Evolutionary conservation across 1,139 yeast species (phyloP), one percentile per base, ranked within the genome.

Genomic region (Zhuliangozyma blackwelliae): DNA sequence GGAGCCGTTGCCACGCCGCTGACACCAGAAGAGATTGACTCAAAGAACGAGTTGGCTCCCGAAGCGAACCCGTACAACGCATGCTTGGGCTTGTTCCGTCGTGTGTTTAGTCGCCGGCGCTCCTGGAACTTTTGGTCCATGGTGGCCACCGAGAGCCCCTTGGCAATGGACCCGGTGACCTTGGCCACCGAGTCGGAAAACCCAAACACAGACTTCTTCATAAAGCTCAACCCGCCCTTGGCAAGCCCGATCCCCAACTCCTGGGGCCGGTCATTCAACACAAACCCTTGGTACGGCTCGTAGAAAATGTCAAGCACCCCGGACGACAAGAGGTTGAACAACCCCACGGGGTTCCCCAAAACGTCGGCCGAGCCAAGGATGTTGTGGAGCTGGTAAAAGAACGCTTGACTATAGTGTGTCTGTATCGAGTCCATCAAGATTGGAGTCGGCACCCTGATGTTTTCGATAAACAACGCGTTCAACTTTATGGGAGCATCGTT

Each of bases 271-370:
- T 94, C 98, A 47, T 86, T 90, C 74, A 92, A 77, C 37, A 92
- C 78, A 50, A 88, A 87, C 0, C 99, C 99, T 54, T 89, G 94
- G 52, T 92, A 94, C 1, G 99, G 99, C 54, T 92, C 98, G 55
- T 94, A 94, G 57, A 94, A 94, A 29, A 92, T 84, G 59, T 94
- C 99, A 74, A 89, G 77, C 8, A 92, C 95, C 35, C 99, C 98
- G 0, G 97, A 88, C 40, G 96, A 83, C 41, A 94, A 68, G 48
- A 90, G 89, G 54, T 88, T 94, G 63, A 92, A 94, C 41, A 94
- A 65, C 2, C 98, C 98, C 27, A 94, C 97, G 0, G 99, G 99
- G 49, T 94, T 92, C 25, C 98, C 99, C 38, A 94, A 67, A 50
- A 94, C 78, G 60, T 94, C 98, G 0, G 98, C 98, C 13, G 97